Evolutionary conservation across 2,329 filamentous ascomycete species (phyloP), one percentile per base, ranked within the genome.

Genomic region (Penicillium thymicola): DNA sequence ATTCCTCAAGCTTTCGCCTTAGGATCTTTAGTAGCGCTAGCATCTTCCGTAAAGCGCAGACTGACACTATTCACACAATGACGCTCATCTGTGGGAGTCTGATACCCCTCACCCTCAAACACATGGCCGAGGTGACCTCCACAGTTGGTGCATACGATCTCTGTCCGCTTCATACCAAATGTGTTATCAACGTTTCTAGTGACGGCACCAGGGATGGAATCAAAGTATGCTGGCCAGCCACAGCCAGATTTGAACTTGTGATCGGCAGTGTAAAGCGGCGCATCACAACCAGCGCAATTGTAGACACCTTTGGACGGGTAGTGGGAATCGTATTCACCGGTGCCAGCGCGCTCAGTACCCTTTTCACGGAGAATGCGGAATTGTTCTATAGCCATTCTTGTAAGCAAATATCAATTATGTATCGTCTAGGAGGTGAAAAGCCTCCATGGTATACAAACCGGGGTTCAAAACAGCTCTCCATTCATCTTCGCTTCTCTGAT

Each of bases 211-310:
- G 94, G 93, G 50, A 99, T 85, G 63, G 89, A 93, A 76, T 99
- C 94, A 72, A 93, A 99, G 77, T 97, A 99, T 13, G 94, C 94
- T 0, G 94, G 94, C 94, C 94, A 99, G 59, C 94, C 94, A 76
- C 94, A 99, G 41, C 92, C 91, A 18, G 90, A 95, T 75, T 90
- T 90, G 83, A 99, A 99, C 76, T 99, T 99, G 77, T 96, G 92
- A 61, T 83, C 83, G 28, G 94, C 92, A 74, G 87, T 93, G 84
- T 99, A 99, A 18, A 99, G 85, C 5, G 94, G 92, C 8, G 92
- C 84, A 28, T 87, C 75, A 81, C 94, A 99, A 51, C 85, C 94
- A 18, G 89, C 90, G 76, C 94, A 99, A 44, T 82, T 86, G 79
- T 97, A 99, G 53, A 91, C 84, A 55, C 94, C 95, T 5, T 82